Evolutionary conservation across 169 alveolate genomes (phyloP), one percentile per base, ranked within the genome.

Genomic region (Cryptosporidium andersoni): DNA sequence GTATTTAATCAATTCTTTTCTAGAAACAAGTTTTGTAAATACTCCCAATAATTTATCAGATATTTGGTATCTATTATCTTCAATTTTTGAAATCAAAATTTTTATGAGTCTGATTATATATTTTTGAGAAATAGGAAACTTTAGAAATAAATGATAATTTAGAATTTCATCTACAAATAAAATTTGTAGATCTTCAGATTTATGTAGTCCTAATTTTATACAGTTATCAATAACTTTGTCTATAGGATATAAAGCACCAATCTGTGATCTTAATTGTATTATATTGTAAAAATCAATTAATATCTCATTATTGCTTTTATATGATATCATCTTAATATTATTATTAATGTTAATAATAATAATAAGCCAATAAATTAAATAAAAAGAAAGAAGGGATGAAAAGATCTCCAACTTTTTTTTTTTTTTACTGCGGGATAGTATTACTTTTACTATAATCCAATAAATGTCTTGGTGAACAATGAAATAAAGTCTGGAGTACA

Each of bases 391-490:
- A 25, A 25, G 25, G 25, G 25, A 25, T 0, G 25, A 16, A 3
- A 60, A 5, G 43, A 60, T 60, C 4, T 16, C 12, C 12, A 12
- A 49, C 55, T 25, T 25, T 25, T 25, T 25, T 2, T 66, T 51
- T 66, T 34, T 36, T 66, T 66, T 66, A 9, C 62, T 60, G 67
- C 48, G 4, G 45, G n/a, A 43, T 34, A 12, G 9, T 6, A 4
- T 34, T 74, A 47, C 6, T 6, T 12, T 14, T 9, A 16, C 74
- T 58, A 58, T 74, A 74, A 48, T 74, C 85, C 40, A 74, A 58
- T 45, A 90, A 66, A 48, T 90, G 93, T 74, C 90, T 90, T 4
- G 93, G 93, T 25, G 93, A 89, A 9, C 82, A 80, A 82, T 90
- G 93, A 66, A 90, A 90, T 48, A 90, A 64, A 64, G 91, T 88